A percentile compares a stretch with the other conserved stretches of the same genome.
Evolutionary conservation across 2,329 filamentous ascomycete genomes (phyloP).

Genomic region (Harringtonia aguacate): DNA sequence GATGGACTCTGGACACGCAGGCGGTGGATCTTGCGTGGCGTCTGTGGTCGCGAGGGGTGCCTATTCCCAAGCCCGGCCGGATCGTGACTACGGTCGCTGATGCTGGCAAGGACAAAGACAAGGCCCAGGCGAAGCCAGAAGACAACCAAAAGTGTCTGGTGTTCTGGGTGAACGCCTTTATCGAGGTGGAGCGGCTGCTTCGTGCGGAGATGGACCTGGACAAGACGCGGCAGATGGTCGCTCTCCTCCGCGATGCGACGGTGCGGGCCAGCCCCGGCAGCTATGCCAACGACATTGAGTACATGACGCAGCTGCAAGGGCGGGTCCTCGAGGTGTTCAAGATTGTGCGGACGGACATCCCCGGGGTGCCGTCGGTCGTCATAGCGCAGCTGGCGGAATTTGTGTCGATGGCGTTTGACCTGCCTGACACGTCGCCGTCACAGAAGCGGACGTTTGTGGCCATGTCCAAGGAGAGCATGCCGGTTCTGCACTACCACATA

Average conservation of each 20-base stretch:
- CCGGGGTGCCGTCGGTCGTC: constrained; percentile 56
- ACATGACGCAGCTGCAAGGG: constrained; percentile 60
- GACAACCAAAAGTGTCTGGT: constrained; percentile 76
- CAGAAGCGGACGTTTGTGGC: constrained; percentile 74
- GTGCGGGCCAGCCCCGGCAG: constrained; percentile 55
- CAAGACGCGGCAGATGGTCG: constrained; percentile 56
- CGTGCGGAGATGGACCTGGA: constrained; percentile 50
- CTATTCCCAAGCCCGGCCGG: constrained; percentile 26
- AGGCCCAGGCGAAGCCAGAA: constrained; percentile 19
- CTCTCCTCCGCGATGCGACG: constrained; percentile 60
- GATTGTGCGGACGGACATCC: constrained; percentile 54
- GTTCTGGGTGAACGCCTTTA: constrained; percentile 69
- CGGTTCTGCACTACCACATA: constrained; percentile 52
- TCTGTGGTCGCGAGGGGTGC: constrained; percentile 59
- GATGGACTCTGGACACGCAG: constrained; percentile 32
- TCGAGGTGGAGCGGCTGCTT: constrained; percentile 69
- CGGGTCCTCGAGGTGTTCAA: constrained; percentile 58
- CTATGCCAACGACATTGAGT: constrained; percentile 64
- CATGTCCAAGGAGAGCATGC: constrained; percentile 73
- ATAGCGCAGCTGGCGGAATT: constrained; percentile 61
- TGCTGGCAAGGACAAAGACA: constrained; percentile 11
- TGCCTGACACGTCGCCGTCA: constrained; percentile 16
- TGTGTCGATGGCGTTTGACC: constrained; percentile 55
- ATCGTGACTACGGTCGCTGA: too few relatives aligned
- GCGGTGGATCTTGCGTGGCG: constrained; percentile 56